Conservation (phyloP, 257 asterid genomes). For the Solanum chiquidenum region DNA sequence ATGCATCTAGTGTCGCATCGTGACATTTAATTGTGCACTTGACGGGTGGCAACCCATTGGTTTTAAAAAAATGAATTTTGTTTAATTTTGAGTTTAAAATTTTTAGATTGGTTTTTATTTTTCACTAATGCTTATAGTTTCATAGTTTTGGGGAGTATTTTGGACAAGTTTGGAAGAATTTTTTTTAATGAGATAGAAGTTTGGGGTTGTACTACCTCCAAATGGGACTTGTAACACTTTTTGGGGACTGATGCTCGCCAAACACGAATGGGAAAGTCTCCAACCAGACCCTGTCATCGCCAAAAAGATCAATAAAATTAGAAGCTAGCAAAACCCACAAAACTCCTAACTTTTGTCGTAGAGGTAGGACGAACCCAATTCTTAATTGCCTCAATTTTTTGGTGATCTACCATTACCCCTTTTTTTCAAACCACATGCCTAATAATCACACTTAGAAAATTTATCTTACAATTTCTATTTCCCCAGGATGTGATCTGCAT, state of each 20-base stretch:
- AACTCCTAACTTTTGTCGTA: background rate
- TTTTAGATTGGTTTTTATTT: background rate
- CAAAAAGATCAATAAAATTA: background rate
- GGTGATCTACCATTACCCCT: background rate
- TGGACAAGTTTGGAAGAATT: background rate
- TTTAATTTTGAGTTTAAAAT: background rate
- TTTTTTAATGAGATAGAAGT: background rate
- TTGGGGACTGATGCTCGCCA: background rate
- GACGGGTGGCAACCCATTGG: background rate
- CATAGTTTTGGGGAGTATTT: background rate
- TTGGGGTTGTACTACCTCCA: background rate
- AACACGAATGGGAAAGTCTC: background rate
- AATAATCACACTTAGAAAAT: too few relatives aligned
- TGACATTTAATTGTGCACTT: too few relatives aligned
- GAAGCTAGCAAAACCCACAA: background rate
- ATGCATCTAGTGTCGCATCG: too few relatives aligned
- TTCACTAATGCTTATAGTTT: too few relatives aligned
- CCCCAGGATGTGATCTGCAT: too few relatives aligned
- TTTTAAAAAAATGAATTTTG: too few relatives aligned
- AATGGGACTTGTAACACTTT: background rate
- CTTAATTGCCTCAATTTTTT: background rate
- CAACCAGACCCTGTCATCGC: background rate
- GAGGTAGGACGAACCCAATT: background rate
- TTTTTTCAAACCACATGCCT: background rate
- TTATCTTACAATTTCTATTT: too few relatives aligned